Conservation (phyloP, 495 filamentous ascomycete genomes). For the Durotheca rogersii region DNA sequence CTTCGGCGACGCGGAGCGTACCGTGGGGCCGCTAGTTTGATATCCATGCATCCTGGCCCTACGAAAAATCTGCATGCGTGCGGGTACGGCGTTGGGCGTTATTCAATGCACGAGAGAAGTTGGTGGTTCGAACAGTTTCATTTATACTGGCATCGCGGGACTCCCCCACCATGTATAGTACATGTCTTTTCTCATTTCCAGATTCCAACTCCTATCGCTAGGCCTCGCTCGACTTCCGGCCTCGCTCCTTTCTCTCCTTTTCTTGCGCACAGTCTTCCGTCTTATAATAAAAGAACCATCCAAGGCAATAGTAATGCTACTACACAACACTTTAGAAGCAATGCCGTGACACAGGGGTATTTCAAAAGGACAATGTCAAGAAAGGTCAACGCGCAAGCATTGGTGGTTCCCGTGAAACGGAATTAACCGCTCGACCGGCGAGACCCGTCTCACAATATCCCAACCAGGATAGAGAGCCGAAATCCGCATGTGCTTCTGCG, state of each 20-base stretch:
- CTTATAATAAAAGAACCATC: constrained; percentile 8
- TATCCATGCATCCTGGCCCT: constrained; percentile 19
- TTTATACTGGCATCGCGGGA: constrained; percentile 23
- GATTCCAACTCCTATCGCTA: constrained; percentile 19
- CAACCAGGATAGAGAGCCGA: too few relatives aligned
- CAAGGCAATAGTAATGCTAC: constrained; percentile 4
- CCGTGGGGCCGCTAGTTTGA: constrained; percentile 17
- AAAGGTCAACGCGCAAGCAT: not conserved
- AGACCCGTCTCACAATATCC: too few relatives aligned
- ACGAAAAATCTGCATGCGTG: constrained; percentile 5
- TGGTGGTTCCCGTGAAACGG: too few relatives aligned
- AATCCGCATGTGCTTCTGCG: too few relatives aligned
- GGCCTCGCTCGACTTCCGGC: not conserved
- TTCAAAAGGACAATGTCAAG: not conserved
- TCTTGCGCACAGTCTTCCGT: constrained; percentile 1
- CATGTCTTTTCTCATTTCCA: constrained; percentile 17
- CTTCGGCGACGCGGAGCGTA: too few relatives aligned
- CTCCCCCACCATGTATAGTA: constrained; percentile 23
- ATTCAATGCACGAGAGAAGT: constrained; percentile 1
- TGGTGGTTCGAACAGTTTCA: constrained; percentile 4
- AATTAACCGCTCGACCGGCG: too few relatives aligned
- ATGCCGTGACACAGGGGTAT: constrained; percentile 5
- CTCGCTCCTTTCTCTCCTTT: constrained; percentile 3
- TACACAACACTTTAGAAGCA: constrained; percentile 2
- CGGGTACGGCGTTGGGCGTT: constrained; percentile 23